Evolutionary conservation across 805 yeast species (phyloP).

Genomic region (Brettanomyces anomalus): DNA sequence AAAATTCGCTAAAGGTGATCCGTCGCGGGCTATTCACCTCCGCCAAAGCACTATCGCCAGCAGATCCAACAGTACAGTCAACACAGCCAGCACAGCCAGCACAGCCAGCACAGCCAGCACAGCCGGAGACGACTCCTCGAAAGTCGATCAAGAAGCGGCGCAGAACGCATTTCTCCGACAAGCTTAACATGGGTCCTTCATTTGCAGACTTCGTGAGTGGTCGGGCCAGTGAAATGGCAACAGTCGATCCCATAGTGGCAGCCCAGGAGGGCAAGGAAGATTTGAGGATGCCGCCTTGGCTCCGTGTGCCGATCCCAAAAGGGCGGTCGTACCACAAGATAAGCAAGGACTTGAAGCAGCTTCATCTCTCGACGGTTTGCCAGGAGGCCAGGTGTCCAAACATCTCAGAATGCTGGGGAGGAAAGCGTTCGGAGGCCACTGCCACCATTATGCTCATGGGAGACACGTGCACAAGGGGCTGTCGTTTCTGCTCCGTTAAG

Average conservation of each 20-base stretch:
- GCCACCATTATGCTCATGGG: constrained; percentile 98
- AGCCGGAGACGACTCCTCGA: too few species aligned
- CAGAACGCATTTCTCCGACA: constrained; percentile 33
- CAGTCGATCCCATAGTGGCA: constrained; percentile 67
- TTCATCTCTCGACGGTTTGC: constrained; percentile 90
- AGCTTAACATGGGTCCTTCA: constrained; percentile 76
- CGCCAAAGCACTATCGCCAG: too few species aligned
- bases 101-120: too few species aligned
- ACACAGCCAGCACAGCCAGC: too few species aligned
- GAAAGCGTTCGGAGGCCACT: constrained; percentile 85
- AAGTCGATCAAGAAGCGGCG: background rate
- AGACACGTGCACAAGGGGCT: constrained; percentile 98
- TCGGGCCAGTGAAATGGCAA: constrained; percentile 53
- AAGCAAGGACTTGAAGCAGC: constrained; percentile 79
- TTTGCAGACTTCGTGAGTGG: constrained; percentile 88
- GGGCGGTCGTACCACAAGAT: constrained; percentile 76
- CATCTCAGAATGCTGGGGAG: constrained; percentile 99
- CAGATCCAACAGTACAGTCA: too few species aligned
- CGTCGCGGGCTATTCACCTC: too few species aligned
- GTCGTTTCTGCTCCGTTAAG: constrained; percentile 95
- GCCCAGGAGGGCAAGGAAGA: constrained; percentile 51
- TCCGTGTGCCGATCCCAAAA: constrained; percentile 94
- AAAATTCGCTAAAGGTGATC: too few species aligned
- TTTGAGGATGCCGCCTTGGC: constrained; percentile 82
- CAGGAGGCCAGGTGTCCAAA: constrained; percentile 99